phyloP scores from a whole-genome alignment of 164 flowering plant genomes.

The Umbilicus rupestris region DNA sequence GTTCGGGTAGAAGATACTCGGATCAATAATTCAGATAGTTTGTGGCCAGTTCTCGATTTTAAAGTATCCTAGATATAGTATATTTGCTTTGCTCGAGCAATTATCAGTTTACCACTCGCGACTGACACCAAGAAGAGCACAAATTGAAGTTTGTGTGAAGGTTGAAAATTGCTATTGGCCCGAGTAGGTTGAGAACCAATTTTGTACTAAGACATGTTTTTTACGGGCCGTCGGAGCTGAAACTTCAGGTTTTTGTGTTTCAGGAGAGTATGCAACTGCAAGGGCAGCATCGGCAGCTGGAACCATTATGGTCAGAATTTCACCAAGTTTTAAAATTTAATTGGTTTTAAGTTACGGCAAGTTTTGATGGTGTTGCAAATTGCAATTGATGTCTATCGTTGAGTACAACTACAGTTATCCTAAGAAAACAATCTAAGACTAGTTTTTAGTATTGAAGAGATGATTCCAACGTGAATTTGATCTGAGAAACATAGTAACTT shows the following conservation, averaged over 20 bases:
- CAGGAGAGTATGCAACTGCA: slow-evolving; percentile 55
- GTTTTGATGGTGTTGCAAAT: neutral
- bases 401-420: neutral
- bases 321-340: neutral
- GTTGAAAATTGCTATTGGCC: neutral
- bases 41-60: no score
- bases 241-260: neutral
- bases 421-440: no score
- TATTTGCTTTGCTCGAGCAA: no score
- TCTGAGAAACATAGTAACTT: neutral
- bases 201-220: neutral
- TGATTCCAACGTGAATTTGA: neutral
- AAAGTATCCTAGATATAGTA: no score
- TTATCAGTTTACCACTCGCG: no score
- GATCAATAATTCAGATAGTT: neutral
- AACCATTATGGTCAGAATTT: slow-evolving; percentile 43
- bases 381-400: neutral
- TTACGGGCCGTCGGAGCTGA: neutral
- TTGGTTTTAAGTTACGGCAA: neutral
- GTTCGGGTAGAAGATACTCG: no score
- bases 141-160: neutral
- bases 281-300: slow-evolving; percentile 52
- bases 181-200: neutral
- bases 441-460: no score
- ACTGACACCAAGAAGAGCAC: no score